Evolutionary conservation across 169 alveolate species (phyloP), one percentile per base, ranked within the genome.

Genomic region (Plasmodium chabaudi): DNA sequence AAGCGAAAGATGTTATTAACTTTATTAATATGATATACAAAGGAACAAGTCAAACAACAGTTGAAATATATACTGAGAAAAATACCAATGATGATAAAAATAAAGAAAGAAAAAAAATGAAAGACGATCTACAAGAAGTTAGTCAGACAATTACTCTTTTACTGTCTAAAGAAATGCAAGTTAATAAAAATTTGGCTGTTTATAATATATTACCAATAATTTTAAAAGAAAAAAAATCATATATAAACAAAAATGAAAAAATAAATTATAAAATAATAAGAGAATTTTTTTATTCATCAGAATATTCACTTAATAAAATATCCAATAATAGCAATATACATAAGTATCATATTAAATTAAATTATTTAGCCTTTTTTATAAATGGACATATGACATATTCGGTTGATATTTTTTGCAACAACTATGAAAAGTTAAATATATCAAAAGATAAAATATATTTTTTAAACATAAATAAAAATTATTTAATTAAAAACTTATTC

Each of bases 311-410:
- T 51, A 42, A 51, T 55, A 55, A 57, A 68, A 23, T 56, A 23
- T 42, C 49, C 53, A n/a, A 39, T 49, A 23, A 25, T 55, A 59
- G 59, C 17, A 77, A 56, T 34, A 9, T 9, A 15, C n/a, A 21
- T 56, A 13, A 67, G 27, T 57, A 77, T 44, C 49, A 55, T 63
- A 68, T 77, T 63, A 42, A 61, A 15, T 63, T 63, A 42, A 77
- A 77, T 27, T 77, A 77, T 63, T 51, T 77, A 46, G 71, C 57
- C n/a, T 68, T 25, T 77, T 77, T 77, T n/a, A 59, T 77, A 68
- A 77, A 77, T 77, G 88, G 70, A 1, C 88, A 77, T 47, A 77
- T 57, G 39, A 57, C 88, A 25, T 77, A 49, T 57, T 51, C 67
- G 9, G 77, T 63, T 39, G 47, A 77, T 77, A 49, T 77, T 49